Conservation (phyloP, 2,329 filamentous ascomycete species). For the Penicillium psychrosexuale region DNA sequence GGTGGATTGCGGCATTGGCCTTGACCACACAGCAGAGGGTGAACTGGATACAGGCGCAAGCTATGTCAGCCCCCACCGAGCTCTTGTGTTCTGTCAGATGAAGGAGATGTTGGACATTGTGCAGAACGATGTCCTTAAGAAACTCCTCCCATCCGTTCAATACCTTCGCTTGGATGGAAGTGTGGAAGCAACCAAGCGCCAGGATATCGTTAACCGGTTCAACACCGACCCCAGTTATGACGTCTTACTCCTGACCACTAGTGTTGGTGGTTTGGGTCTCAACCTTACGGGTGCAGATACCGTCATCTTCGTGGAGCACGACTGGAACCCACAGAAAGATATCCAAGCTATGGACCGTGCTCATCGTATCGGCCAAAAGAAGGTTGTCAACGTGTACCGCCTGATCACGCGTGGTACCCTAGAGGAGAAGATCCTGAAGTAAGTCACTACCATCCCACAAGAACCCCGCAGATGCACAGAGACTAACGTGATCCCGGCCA, state of each 20-base stretch:
- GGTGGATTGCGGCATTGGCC: conserved; percentile 97
- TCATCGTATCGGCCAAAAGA: conserved; percentile 98
- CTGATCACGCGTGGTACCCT: conserved; percentile 92
- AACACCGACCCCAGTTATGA: conserved; percentile 98
- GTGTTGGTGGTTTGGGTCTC: conserved; percentile 87
- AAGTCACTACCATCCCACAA: conserved; percentile 36
- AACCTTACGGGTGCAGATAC: conserved; percentile 97
- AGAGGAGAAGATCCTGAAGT: conserved; percentile 94
- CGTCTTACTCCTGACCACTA: conserved; percentile 87
- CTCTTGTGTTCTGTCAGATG: conserved; percentile 98
- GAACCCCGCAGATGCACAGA: not conserved
- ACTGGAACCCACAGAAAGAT: conserved; percentile 99
- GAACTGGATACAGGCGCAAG: conserved; percentile 60
- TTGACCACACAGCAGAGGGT: conserved; percentile 57
- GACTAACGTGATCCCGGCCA: conserved; percentile 17
- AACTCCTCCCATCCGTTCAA: conserved; percentile 86
- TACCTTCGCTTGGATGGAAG: conserved; percentile 91
- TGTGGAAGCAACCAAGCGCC: conserved; percentile 87
- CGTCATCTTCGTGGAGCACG: conserved; percentile 98
- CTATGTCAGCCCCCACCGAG: conserved; percentile 93
- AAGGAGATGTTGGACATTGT: conserved; percentile 99
- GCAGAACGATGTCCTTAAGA: conserved; percentile 85
- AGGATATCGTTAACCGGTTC: conserved; percentile 98
- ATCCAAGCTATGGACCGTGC: conserved; percentile 98
- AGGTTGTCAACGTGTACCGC: conserved; percentile 98